Evolutionary conservation across 1,284 basidiomycete genomes (phyloP).

Genomic region (Takashimella koratensis): DNA sequence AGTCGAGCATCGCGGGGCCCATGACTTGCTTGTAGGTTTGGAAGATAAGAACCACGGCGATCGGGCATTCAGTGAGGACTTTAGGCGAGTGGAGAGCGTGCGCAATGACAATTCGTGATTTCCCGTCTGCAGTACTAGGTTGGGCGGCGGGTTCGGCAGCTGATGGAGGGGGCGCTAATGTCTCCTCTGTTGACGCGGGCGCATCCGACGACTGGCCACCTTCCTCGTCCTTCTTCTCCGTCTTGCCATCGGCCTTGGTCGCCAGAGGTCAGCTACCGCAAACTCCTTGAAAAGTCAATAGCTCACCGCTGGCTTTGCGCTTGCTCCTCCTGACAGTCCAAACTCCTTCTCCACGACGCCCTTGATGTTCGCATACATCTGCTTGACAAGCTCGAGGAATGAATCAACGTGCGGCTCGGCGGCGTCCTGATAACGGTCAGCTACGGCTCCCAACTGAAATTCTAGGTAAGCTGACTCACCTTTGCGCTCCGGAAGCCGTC

Average conservation of each 20-base stretch:
- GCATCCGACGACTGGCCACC: background rate
- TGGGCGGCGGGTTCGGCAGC: slow-evolving; percentile 12
- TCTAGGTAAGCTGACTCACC: slow-evolving; percentile 43
- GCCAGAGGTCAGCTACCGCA: too few relatives aligned
- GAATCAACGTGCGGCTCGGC: slow-evolving; percentile 75
- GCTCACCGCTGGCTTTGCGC: slow-evolving; percentile 23
- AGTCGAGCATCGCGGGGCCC: slow-evolving; percentile 64
- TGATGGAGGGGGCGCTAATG: slow-evolving; percentile 13
- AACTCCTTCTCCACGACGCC: slow-evolving; percentile 73
- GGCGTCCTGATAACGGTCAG: slow-evolving; percentile 60
- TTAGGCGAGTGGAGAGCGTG: slow-evolving; percentile 77
- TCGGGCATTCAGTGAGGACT: slow-evolving; percentile 89
- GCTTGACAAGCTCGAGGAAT: slow-evolving; percentile 70
- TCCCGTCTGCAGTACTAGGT: slow-evolving; percentile 1
- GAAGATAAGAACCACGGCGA: slow-evolving; percentile 87
- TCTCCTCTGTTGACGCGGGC: slow-evolving; percentile 11
- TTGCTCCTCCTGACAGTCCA: slow-evolving; percentile 28
- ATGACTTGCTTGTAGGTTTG: slow-evolving; percentile 71
- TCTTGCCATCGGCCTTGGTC: background rate
- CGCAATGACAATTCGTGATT: slow-evolving; percentile 13
- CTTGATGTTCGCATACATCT: slow-evolving; percentile 73
- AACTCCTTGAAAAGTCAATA: too few relatives aligned
- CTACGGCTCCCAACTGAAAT: too few relatives aligned
- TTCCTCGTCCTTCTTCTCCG: background rate
- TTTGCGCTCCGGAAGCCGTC: slow-evolving; percentile 57